phyloP scores from a whole-genome alignment of 2,329 filamentous ascomycete genomes.

The Phoma herbarum region DNA sequence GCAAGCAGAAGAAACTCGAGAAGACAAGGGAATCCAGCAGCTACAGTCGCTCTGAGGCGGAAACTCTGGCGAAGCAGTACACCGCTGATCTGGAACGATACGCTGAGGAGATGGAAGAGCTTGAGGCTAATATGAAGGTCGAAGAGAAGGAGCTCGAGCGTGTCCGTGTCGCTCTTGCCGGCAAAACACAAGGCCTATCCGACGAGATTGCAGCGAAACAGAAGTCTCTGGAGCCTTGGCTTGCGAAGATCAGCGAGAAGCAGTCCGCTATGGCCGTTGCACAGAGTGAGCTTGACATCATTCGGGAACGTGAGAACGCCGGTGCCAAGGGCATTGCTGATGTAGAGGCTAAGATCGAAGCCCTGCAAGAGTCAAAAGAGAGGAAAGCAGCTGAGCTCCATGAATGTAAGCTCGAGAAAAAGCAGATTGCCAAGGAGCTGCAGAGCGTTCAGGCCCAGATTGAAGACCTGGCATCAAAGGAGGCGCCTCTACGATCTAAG shows the following conservation, averaged over 20 bases:
- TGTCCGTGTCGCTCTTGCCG: constrained; percentile 89
- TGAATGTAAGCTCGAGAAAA: constrained; percentile 76
- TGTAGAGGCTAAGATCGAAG: constrained; percentile 77
- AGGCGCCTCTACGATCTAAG: constrained; percentile 82
- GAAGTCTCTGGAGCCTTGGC: constrained; percentile 95
- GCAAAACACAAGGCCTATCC: constrained; percentile 94
- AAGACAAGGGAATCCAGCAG: constrained; percentile 83
- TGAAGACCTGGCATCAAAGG: constrained; percentile 74
- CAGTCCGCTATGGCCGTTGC: constrained; percentile 93
- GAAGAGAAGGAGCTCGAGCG: constrained; percentile 83
- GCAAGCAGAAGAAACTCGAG: constrained; percentile 94
- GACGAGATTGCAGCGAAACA: constrained; percentile 93
- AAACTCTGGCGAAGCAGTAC: constrained; percentile 80
- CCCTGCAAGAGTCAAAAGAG: constrained; percentile 74
- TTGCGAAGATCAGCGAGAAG: constrained; percentile 95
- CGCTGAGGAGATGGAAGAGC: constrained; percentile 73
- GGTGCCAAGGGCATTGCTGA: constrained; percentile 86
- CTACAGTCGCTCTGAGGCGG: constrained; percentile 75
- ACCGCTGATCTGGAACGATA: constrained; percentile 80
- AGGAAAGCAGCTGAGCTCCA: constrained; percentile 79
- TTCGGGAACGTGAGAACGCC: constrained; percentile 87
- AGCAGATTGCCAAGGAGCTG: constrained; percentile 76
- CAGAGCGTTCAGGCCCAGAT: constrained; percentile 76
- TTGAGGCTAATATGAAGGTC: constrained; percentile 77
- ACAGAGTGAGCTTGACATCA: constrained; percentile 91